These are phyloP conservation scores for Diplosphaera chodatii DNA, from an alignment of 139 green algal genomes.

Conservation along the genomic window DNA sequence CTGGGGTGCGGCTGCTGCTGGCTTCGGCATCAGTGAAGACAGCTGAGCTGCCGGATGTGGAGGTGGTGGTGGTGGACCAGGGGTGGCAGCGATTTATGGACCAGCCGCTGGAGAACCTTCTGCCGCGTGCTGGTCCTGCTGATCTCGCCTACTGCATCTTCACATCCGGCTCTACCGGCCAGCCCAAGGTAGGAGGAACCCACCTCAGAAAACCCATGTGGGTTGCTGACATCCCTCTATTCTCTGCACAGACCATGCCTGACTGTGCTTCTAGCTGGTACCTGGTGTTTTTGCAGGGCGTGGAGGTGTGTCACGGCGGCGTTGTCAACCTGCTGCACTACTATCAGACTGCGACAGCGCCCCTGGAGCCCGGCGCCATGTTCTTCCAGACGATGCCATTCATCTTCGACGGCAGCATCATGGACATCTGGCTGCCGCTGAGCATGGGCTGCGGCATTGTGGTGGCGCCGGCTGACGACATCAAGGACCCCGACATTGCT, in stretches of 20 bases:
- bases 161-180: conserved; percentile 52
- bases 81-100: not conserved
- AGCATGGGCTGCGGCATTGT: not conserved
- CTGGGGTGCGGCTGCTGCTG: not conserved
- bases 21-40: not conserved
- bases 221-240: too few species aligned
- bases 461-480: not conserved
- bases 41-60: not conserved
- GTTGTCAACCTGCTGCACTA: not conserved
- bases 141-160: conserved; percentile 53
- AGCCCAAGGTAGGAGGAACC: conserved; percentile 39
- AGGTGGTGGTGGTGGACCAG: conserved; percentile 4
- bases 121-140: not conserved
- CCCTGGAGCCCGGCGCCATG: conserved; percentile 12
- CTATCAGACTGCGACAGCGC: not conserved
- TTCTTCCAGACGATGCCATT: conserved; percentile 25
- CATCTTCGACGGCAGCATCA: not conserved
- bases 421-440: not conserved
- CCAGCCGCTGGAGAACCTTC: not conserved
- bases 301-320: not conserved
- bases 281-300: not conserved
- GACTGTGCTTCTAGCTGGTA: not conserved
- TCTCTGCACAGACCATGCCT: too few species aligned
- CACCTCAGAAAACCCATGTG: too few species aligned
- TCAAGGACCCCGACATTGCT: conserved; percentile 3